These are phyloP conservation scores for Exophiala lecanii-corni DNA, from an alignment of 2,329 filamentous ascomycete species.

Conservation along the genomic window DNA sequence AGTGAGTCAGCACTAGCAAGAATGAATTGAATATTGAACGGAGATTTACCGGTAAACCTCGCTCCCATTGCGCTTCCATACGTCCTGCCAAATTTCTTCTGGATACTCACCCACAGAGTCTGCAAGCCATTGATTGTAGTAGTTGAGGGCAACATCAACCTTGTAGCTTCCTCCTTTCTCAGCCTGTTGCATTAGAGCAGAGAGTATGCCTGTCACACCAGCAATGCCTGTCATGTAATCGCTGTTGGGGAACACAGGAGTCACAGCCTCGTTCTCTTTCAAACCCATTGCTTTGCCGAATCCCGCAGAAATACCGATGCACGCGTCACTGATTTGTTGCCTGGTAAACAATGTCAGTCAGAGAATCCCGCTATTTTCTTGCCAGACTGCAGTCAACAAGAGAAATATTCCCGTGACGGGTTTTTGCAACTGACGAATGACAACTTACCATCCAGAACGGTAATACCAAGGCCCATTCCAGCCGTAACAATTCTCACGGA, in stretches of 20 bases:
- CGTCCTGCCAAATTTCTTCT: constrained; percentile 43
- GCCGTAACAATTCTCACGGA: constrained; percentile 50
- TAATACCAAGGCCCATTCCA: constrained; percentile 43
- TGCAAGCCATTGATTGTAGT: constrained; percentile 43
- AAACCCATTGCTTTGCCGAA: constrained; percentile 35
- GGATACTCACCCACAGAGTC: constrained; percentile 38
- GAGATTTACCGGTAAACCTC: constrained; percentile 45
- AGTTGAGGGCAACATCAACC: constrained; percentile 22
- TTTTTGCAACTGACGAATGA: too few relatives aligned
- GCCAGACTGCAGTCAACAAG: too few relatives aligned
- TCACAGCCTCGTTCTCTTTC: constrained; percentile 32
- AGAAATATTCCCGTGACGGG: too few relatives aligned
- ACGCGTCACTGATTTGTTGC: constrained; percentile 48
- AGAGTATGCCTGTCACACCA: constrained; percentile 62
- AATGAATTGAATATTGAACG: too few relatives aligned
- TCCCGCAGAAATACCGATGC: constrained; percentile 36
- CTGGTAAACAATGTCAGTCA: background rate
- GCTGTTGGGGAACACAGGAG: constrained; percentile 50
- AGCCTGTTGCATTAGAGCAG: constrained; percentile 59
- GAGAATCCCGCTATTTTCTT: too few relatives aligned
- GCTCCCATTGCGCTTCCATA: constrained; percentile 44
- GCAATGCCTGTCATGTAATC: constrained; percentile 68
- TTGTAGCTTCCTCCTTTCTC: constrained; percentile 43
- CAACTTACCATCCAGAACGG: constrained; percentile 42
- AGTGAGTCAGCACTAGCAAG: too few relatives aligned